Percentiles rank a stretch among this genome's conserved stretches.
Evolutionary conservation across 495 filamentous ascomycete genomes (phyloP).

Genomic region (Penicillium crystallinum): DNA sequence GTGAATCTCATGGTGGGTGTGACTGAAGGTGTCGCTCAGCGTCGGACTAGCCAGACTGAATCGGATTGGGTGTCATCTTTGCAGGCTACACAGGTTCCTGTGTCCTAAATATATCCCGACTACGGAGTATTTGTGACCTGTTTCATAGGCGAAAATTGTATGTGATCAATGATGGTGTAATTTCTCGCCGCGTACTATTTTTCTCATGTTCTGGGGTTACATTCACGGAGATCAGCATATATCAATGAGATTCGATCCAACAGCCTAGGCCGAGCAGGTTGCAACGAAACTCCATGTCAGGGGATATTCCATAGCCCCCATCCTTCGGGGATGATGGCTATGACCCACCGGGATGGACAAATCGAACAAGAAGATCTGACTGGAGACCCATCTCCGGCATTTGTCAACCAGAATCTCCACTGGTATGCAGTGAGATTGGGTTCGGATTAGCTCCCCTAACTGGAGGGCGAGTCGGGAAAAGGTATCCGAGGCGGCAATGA

Average conservation of each 20-base stretch:
- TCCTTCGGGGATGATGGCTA: too few relatives aligned
- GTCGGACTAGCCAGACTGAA: neutral
- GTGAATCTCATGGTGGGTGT: neutral
- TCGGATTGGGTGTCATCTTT: neutral
- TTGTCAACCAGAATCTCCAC: neutral
- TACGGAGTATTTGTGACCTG: too few relatives aligned
- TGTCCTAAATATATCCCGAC: neutral
- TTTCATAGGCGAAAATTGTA: neutral
- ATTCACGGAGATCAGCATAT: too few relatives aligned
- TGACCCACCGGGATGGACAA: too few relatives aligned
- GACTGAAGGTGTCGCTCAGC: neutral
- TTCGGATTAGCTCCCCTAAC: neutral
- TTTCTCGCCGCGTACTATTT: neutral
- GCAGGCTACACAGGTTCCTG: neutral
- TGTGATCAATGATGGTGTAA: too few relatives aligned
- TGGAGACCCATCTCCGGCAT: neutral
- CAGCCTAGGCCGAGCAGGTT: too few relatives aligned
- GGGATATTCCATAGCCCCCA: too few relatives aligned
- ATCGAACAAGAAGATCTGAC: too few relatives aligned
- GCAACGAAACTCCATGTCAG: too few relatives aligned
- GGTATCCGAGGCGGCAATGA: constrained; percentile 9
- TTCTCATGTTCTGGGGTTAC: too few relatives aligned
- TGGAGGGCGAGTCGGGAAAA: neutral
- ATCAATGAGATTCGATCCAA: too few relatives aligned
- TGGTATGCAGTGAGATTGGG: neutral